Base-by-base conservation (phyloP, 495 filamentous ascomycete species). In the Recurvomyces mirabilis region DNA sequence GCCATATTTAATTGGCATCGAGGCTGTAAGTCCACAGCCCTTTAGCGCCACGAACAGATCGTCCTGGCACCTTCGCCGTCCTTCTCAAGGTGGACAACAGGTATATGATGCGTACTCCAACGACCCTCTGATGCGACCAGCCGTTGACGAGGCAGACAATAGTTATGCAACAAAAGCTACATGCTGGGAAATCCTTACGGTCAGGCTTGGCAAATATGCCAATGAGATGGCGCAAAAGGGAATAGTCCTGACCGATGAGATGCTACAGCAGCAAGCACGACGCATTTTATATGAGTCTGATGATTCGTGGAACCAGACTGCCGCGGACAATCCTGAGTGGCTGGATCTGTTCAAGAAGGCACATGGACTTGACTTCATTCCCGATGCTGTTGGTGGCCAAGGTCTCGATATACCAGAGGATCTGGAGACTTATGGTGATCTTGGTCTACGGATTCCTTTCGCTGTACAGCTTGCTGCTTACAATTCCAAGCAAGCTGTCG, bases 311-410 rank as follows among this genome's bases (percentile, higher is more conserved):
- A 64, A 66, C 43, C 62, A 65, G 49, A 66, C 63, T 1, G 59
- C 63, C 1, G 63, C 63, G 1, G 63, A 66, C 42, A 66, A 65
- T 41, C 55, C 58, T 12, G 63, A 66, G 33, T 66, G 63, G 63
- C 54, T 66, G 9, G 47, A 44, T 13, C 41, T 66, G 22, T 66
- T 66, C 52, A 66, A 66, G 44, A 57, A 66, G 40, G 51, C 51
- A 13, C 51, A 54, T 35, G 51, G 51, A 1, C 41, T 54, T 2
- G 41, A 50, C 26, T 50, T 36, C 38, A 54, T 54, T 14, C 51
- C 48, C 3, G 37, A 5, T 30, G 12, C 15, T 1, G 14, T 52
- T 7, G 49, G 49, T 15, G 53, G 42, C 1, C 28, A 36, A 30
- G 49, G 44, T 10, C 9, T 17, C 0, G 1, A 46, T 4, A 53